Evolutionary conservation across 169 alveolate species (phyloP).

Genomic region (Eimeria falciformis): DNA sequence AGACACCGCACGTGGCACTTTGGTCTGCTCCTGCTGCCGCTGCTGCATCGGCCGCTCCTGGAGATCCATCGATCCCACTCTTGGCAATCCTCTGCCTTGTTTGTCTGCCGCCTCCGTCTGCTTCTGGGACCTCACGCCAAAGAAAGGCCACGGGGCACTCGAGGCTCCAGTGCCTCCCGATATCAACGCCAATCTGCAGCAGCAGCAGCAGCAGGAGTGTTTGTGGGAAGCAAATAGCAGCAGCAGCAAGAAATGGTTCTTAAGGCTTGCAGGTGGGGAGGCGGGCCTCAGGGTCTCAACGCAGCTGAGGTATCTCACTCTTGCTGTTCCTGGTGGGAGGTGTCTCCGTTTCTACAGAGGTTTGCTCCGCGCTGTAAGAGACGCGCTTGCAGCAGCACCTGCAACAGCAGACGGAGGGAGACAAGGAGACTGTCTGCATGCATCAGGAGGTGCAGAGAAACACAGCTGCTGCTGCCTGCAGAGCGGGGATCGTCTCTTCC

Average conservation of each 20-base stretch:
- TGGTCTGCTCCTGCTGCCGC: constrained; percentile 7
- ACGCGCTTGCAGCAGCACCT: constrained; percentile 29
- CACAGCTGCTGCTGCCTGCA: no score
- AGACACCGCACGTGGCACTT: constrained; percentile 16
- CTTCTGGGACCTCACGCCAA: no score
- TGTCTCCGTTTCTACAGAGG: background rate
- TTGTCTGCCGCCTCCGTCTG: background rate
- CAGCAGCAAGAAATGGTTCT: no score
- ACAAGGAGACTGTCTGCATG: no score
- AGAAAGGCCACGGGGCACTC: background rate
- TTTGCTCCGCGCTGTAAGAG: background rate
- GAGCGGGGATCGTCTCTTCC: no score
- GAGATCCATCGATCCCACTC: background rate
- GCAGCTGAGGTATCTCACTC: background rate
- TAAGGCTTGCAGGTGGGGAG: no score
- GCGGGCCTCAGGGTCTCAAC: no score
- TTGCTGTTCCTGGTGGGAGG: background rate
- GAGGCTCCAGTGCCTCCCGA: constrained; percentile 4
- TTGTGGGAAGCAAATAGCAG: background rate
- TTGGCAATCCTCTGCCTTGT: background rate
- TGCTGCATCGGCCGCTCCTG: background rate
- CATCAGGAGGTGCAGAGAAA: no score
- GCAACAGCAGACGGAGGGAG: no score
- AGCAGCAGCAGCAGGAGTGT: constrained; percentile 4
- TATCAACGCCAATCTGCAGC: background rate